phyloP scores from a whole-genome alignment of 2,329 filamentous ascomycete species.

The Madurella fahalii region DNA sequence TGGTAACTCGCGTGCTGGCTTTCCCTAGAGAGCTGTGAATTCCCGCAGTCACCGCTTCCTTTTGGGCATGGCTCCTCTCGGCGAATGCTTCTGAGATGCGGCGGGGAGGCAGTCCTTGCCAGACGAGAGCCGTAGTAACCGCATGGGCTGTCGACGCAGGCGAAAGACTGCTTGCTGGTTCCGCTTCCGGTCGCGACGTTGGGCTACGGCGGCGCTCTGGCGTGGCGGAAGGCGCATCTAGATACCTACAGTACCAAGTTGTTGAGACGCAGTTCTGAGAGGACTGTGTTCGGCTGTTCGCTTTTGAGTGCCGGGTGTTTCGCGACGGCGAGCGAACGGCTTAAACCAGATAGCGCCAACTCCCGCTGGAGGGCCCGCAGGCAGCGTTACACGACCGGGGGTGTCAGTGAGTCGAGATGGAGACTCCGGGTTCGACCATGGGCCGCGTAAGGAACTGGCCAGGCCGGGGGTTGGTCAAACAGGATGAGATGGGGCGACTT shows the following conservation, averaged over 20 bases:
- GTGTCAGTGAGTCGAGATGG: constrained; percentile 3
- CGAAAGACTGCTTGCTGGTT: too few relatives aligned
- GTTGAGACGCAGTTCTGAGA: too few relatives aligned
- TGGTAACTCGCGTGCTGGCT: background rate
- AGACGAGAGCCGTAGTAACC: background rate
- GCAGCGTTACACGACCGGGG: constrained; percentile 10
- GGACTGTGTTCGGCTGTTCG: too few relatives aligned
- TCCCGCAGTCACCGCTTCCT: constrained; percentile 7
- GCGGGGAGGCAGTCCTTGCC: background rate
- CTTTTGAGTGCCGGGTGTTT: too few relatives aligned
- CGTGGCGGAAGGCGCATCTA: too few relatives aligned
- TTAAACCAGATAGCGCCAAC: constrained; percentile 9
- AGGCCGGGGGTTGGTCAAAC: constrained; percentile 5
- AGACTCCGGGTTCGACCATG: constrained; percentile 4
- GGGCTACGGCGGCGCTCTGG: too few relatives aligned
- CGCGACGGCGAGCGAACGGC: background rate
- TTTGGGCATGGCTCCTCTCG: constrained; percentile 10
- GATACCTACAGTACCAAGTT: too few relatives aligned
- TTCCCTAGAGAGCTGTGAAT: constrained; percentile 1
- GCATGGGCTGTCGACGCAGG: too few relatives aligned
- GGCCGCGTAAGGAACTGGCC: constrained; percentile 13
- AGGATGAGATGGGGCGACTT: constrained; percentile 3
- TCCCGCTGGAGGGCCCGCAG: constrained; percentile 7
- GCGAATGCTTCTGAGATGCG: background rate
- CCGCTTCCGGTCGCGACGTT: too few relatives aligned